Percentiles rank a stretch among this genome's conserved stretches.
Evolutionary conservation across 352 stramenopile genomes (phyloP).

Genomic region (Globisporangium radiosum): DNA sequence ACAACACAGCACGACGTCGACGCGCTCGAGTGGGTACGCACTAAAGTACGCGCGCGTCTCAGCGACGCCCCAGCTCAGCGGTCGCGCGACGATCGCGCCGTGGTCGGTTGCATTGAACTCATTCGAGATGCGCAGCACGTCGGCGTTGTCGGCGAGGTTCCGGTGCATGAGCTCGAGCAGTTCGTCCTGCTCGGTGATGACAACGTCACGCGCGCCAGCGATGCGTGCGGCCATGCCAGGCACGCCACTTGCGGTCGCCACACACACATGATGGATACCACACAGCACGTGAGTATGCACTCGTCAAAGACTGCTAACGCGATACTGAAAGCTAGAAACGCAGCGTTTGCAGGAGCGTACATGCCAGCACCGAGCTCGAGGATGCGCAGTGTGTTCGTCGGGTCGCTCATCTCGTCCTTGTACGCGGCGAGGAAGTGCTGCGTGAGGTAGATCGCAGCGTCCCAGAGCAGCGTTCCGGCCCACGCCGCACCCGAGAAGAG

Average conservation of each 20-base stretch:
- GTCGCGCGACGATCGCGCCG: slow-evolving; percentile 40
- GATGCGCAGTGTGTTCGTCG: slow-evolving; percentile 37
- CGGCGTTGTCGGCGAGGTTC: slow-evolving; percentile 55
- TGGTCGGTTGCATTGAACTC: slow-evolving; percentile 1
- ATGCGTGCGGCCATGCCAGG: slow-evolving; percentile 89
- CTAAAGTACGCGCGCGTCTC: slow-evolving; percentile 61
- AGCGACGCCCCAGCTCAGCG: slow-evolving; percentile 76
- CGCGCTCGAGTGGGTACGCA: slow-evolving; percentile 34
- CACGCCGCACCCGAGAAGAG: slow-evolving; percentile 91
- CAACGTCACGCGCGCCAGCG: slow-evolving; percentile 71
- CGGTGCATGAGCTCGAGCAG: slow-evolving; percentile 80
- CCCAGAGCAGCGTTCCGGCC: slow-evolving; percentile 90
- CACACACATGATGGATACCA: no score
- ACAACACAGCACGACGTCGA: slow-evolving; percentile 92
- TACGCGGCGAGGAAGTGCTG: slow-evolving; percentile 50
- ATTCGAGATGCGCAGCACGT: slow-evolving; percentile 28
- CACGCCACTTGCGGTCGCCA: slow-evolving; percentile 52
- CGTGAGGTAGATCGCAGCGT: slow-evolving; percentile 67
- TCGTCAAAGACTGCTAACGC: no score
- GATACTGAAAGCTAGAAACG: no score
- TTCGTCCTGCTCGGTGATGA: slow-evolving; percentile 90
- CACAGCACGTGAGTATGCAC: no score
- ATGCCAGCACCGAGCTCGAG: slow-evolving; percentile 82
- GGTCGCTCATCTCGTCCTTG: slow-evolving; percentile 19
- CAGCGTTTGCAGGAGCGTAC: slow-evolving; percentile 22